Conservation (phyloP, 768 basidiomycete genomes). For the Leccinum ochraceum region DNA sequence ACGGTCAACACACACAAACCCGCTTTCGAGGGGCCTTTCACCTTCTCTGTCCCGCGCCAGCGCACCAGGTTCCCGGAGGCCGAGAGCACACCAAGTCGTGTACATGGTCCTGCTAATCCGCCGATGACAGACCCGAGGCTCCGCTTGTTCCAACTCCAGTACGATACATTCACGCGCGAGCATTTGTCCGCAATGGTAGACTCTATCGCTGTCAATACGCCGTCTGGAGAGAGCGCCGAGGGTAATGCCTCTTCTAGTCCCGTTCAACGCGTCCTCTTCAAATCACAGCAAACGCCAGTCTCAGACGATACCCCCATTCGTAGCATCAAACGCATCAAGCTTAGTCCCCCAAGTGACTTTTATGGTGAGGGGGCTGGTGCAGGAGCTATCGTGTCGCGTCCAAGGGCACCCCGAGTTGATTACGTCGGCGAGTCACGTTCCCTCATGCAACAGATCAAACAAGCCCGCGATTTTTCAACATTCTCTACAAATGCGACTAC, state of each 20-base stretch:
- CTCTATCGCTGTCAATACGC: conserved; percentile 83
- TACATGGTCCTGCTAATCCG: conserved; percentile 23
- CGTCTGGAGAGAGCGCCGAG: conserved; percentile 55
- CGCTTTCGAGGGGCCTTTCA: conserved; percentile 63
- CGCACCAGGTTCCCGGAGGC: conserved; percentile 48
- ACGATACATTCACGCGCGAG: conserved; percentile 95
- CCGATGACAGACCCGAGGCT: conserved; percentile 70
- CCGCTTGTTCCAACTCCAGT: conserved; percentile 89
- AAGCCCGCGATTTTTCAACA: conserved; percentile 75
- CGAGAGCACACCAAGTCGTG: conserved; percentile 55
- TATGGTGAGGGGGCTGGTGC: conserved; percentile 52
- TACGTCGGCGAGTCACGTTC: conserved; percentile 77
- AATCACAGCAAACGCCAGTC: conserved; percentile 46
- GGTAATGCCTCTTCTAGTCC: conserved; percentile 46
- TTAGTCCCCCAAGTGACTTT: conserved; percentile 67
- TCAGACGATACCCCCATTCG: conserved; percentile 54
- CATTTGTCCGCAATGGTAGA: conserved; percentile 94
- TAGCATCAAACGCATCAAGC: conserved; percentile 78
- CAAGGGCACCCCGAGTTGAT: conserved; percentile 52
- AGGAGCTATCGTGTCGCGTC: conserved; percentile 50
- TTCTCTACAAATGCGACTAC: conserved; percentile 60
- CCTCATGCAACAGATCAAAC: conserved; percentile 80
- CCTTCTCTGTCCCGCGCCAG: conserved; percentile 65
- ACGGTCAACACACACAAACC: conserved; percentile 44
- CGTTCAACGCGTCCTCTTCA: conserved; percentile 43